Base-by-base conservation (phyloP, 108 stramenopile species). In the Cylindrotheca fusiformis region DNA sequence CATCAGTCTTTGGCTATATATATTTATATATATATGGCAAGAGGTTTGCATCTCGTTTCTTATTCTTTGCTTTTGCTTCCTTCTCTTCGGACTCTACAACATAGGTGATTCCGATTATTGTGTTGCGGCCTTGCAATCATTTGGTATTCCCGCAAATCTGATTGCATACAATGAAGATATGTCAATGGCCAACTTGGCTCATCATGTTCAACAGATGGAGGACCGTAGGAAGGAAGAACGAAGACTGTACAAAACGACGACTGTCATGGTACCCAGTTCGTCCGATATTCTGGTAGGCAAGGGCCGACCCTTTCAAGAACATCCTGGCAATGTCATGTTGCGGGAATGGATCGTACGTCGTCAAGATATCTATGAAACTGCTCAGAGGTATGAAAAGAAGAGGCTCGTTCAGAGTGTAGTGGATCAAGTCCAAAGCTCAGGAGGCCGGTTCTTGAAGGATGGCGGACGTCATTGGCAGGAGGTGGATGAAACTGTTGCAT, bases 381-480 rank as follows among this genome's bases (percentile, higher is more conserved):
- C 36, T 6, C 36, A 41, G 14, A 41, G 14, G 36, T 41, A 41
- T 41, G 36, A 41, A 41, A 41, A 41, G 36, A 41, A 41, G 36
- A 41, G 14, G 6, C 14, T 41, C 10, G 36, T 41, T 14, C 36
- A 10, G 6, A 6, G 14, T 10, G 36, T 41, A 6, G 14, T 41
- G 6, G 36, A 14, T 41, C 6, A 10, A 14, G 36, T 41, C 6
- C 6, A 41, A 14, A 14, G 36, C 36, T 10, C 10, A 41, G 36
- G 36, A 6, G 63, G 63, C 2, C 18, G 69, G n/a, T 71, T 71
- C 30, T 48, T 71, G 3, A 63, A 57, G 48, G 69, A 71, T 21
- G 63, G 44, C 18, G 63, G 52, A n/a, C 20, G 18, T 33, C 21
- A 52, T 12, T 64, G 63, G 63, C 32, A 17, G 14, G 52, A 53